These are phyloP conservation scores for Cucurbita argyrosperma DNA, from an alignment of 306 rosid genomes.

Conservation along the genomic window DNA sequence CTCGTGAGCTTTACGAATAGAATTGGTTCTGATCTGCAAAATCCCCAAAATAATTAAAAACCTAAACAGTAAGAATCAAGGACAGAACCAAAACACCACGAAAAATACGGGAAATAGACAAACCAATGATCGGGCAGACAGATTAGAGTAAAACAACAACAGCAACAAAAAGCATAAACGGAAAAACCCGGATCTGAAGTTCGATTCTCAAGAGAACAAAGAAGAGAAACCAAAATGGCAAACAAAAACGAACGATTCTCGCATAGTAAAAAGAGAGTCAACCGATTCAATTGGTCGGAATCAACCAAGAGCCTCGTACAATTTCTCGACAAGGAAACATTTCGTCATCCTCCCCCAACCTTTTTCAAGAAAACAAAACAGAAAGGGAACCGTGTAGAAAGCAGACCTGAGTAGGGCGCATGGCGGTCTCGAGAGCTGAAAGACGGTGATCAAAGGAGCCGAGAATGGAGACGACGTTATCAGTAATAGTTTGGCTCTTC, in stretches of 20 bases:
- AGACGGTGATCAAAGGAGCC: constrained; percentile 98
- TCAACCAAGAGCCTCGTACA: background rate
- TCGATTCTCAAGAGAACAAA: background rate
- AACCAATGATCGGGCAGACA: background rate
- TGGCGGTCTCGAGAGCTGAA: constrained; percentile 92
- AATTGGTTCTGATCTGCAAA: constrained; percentile 70
- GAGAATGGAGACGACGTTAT: constrained; percentile 71
- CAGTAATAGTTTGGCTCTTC: constrained; percentile 82
- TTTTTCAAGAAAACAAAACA: background rate
- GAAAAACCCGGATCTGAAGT: background rate
- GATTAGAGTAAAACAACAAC: background rate
- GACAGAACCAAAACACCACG: background rate
- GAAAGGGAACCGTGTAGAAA: background rate
- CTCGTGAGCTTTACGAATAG: constrained; percentile 91
- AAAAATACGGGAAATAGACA: background rate
- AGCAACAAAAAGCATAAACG: background rate
- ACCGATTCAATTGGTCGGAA: background rate
- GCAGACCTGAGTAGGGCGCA: constrained; percentile 92
- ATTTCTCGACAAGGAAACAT: background rate
- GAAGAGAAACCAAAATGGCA: background rate
- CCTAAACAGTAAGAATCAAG: background rate
- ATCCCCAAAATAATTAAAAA: constrained; percentile 14
- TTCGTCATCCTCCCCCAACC: background rate
- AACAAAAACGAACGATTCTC: background rate
- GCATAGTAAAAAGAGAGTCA: constrained; percentile 1